These are phyloP conservation scores for Aurantiochytrium sp. DNA, from an alignment of 108 stramenopile genomes.

Conservation along the genomic window DNA sequence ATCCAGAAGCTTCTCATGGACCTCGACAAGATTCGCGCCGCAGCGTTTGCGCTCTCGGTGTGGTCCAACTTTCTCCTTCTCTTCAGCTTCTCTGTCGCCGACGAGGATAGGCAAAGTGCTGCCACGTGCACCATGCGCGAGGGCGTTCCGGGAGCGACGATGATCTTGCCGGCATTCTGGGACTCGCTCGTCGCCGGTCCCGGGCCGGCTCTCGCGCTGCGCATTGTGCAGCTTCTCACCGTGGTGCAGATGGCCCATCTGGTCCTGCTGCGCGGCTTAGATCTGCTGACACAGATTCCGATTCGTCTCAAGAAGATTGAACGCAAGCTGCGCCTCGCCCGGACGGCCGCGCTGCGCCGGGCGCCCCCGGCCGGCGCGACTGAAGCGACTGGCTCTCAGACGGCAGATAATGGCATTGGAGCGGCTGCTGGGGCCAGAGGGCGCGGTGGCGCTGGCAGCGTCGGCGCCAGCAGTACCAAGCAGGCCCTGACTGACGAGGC, in stretches of 20 bases:
- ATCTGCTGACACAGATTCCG: slow-evolving; percentile 2
- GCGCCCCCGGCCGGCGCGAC: too few species aligned
- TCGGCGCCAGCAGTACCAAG: too few species aligned
- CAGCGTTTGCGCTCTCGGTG: slow-evolving; percentile 33
- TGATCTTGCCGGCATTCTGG: background rate
- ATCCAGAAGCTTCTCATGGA: slow-evolving; percentile 45
- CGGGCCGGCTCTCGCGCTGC: background rate
- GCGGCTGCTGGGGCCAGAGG: too few species aligned
- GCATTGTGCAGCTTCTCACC: background rate
- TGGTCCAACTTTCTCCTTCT: slow-evolving; percentile 39
- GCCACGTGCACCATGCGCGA: too few species aligned
- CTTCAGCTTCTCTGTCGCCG: background rate
- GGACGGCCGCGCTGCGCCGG: too few species aligned
- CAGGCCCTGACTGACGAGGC: too few species aligned
- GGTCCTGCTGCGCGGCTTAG: background rate
- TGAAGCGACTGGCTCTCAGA: too few species aligned
- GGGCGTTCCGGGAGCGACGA: too few species aligned
- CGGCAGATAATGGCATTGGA: too few species aligned
- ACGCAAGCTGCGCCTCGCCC: background rate
- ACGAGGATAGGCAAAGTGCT: background rate
- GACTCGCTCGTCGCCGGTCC: background rate
- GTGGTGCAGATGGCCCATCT: slow-evolving; percentile 29
- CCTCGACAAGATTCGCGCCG: background rate
- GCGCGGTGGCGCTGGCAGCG: too few species aligned
- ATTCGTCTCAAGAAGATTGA: background rate